Evolutionary conservation across 108 stramenopile genomes (phyloP).

Genomic region (Nitzschia putrida): DNA sequence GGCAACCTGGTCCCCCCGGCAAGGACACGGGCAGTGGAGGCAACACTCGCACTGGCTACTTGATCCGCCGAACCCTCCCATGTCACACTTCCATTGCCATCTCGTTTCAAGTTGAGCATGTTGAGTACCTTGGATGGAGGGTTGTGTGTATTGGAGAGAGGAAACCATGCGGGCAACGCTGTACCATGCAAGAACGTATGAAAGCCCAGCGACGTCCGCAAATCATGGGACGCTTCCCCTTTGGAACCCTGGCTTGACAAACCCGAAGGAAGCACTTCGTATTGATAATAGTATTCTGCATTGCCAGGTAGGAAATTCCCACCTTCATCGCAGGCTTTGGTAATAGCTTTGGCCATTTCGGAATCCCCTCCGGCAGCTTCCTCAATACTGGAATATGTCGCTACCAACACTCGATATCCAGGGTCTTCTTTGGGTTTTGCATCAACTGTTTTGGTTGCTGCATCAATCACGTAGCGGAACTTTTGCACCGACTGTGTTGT

Average conservation of each 20-base stretch:
- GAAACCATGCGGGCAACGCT: constrained; percentile 54
- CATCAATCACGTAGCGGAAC: constrained; percentile 33
- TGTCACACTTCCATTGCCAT: constrained; percentile 39
- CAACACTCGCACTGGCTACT: background rate
- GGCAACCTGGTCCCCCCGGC: constrained; percentile 40
- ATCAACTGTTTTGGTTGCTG: background rate
- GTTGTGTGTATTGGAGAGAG: constrained; percentile 46
- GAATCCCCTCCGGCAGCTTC: constrained; percentile 45
- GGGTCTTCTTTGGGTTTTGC: constrained; percentile 13
- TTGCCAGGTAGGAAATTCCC: constrained; percentile 43
- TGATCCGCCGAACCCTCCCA: constrained; percentile 26
- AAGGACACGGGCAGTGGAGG: constrained; percentile 1
- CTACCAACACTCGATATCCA: constrained; percentile 52
- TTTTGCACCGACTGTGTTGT: constrained; percentile 43
- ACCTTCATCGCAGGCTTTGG: constrained; percentile 44
- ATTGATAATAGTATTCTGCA: constrained; percentile 48
- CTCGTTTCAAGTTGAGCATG: constrained; percentile 49
- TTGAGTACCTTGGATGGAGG: constrained; percentile 36
- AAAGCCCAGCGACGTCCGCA: constrained; percentile 48
- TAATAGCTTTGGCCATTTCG: constrained; percentile 24
- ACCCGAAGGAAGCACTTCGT: constrained; percentile 35
- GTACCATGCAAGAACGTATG: constrained; percentile 50
- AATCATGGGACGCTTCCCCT: background rate
- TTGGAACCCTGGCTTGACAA: constrained; percentile 11
- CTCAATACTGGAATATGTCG: constrained; percentile 44